Evolutionary conservation across 2,329 filamentous ascomycete species (phyloP), one percentile per base, ranked within the genome.

Genomic region (Aspergillus uvarum): DNA sequence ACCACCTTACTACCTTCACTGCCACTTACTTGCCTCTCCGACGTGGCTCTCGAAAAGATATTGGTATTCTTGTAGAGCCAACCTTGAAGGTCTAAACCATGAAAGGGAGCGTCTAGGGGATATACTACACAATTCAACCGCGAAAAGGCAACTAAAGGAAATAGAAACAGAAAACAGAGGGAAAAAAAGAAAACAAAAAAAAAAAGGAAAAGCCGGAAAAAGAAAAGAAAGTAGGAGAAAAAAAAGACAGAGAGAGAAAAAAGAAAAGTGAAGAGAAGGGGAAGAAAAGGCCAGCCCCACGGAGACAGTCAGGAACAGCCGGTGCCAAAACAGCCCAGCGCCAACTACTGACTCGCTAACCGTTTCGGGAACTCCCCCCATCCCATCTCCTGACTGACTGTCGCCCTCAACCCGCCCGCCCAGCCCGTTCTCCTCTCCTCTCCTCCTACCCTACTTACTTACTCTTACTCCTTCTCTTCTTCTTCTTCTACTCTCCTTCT

Each of bases 301-400:
- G 54, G 61, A 52, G 55, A 63, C 61, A 50, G 52, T 54, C 60
- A 65, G 61, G 59, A 65, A 65, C 61, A 60, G 54, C 53, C 52
- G 55, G 56, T 62, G 56, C 58, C 58, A 64, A 54, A 60, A 56
- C 56, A 61, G 54, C 24, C 59, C 52, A 61, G 50, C 58, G 48
- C 54, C 49, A 58, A 59, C 38, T 35, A 21, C 24, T 51, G 42
- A 32, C 55, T 54, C 52, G 52, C 58, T 62, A 54, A 38, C 63
- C 61, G 5, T 24, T 54, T 66, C 47, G 56, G 58, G 63, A 14
- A 32, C n/a, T 24, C 35, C 51, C 60, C 63, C 62, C 53, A 55
- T 16, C 16, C 38, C 38, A 65, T 64, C 62, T 64, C 64, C 64
- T 65, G 63, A 65, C 58, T 51, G 51, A 42, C 21, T 42, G 56